Base-by-base conservation (phyloP, 257 asterid genomes). In the Penstemon barbatus region DNA sequence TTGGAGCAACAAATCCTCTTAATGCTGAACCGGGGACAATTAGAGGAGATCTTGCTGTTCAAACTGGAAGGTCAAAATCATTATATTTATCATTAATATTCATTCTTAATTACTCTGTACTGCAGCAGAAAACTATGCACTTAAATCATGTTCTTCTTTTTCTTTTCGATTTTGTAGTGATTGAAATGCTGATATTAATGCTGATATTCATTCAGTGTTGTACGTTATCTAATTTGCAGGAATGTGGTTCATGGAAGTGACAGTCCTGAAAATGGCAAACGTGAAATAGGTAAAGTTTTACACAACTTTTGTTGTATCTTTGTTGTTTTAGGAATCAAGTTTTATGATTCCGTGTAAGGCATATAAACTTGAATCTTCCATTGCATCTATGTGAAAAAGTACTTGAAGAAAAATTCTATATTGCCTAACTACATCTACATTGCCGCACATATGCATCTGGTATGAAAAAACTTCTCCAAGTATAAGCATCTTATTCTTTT, bases 221-320 rank as follows among this genome's bases (percentile, higher is more conserved):
- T 54, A 10, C 42, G 65, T 15, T 71, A 18, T 75, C 59, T 11
- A 43, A 12, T 70, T 72, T 51, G 71, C 92, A 92, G 98, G 88
- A 92, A 92, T 71, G 97, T 92, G 76, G 87, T 92, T 75, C 97
- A 92, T 76, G 98, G 98, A 68, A 92, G 98, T 68, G 97, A 92
- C 74, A 92, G 96, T 79, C 91, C 96, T 61, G 96, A 92, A 55
- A 90, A 90, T 40, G 97, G 98, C 74, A 74, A 79, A 60, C 86
- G 96, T 15, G 97, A 92, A 80, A 90, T 82, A 82, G 97, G 98
- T 92, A 81, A 77, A 6, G 7, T 33, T 41, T 43, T 40, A 25
- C 49, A 6, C 4, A 15, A 48, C 40, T 25, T 39, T 9, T 43
- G 5, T 38, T 13, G 6, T 19, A 0, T 38, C 45, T n/a, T 3